Base-by-base conservation (phyloP, 2,329 filamentous ascomycete species). In the Fusarium mangiferae region DNA sequence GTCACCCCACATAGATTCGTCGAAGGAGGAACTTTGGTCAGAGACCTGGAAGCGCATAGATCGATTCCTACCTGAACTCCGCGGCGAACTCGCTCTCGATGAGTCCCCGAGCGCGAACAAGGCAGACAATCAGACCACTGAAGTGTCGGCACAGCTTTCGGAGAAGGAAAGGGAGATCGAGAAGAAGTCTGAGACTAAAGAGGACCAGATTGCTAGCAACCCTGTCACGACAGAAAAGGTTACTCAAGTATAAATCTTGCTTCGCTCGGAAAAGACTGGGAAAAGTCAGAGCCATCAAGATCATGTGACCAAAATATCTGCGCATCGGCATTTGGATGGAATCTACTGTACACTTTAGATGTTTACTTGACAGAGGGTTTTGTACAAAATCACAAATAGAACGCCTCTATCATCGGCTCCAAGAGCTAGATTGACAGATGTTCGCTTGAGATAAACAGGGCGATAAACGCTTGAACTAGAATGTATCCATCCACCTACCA, bases 21-120 rank as follows among this genome's bases (percentile, higher is more conserved):
- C 83, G 10, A 88, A 88, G 77, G 87, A 87, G 80, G 86, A 85
- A 78, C 84, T 91, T 24, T 92, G 86, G 89, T 84, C 82, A 20
- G 90, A 92, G 80, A 91, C 87, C 8, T 91, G 87, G 90, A 91
- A 91, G 78, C 85, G 90, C 38, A 89, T 92, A 68, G 90, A 92
- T 76, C 85, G 90, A 18, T 92, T 92, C 80, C 75, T 92, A 59
- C 90, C 90, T 0, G 89, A 91, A 58, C 78, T 92, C 57, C 85
- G 86, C 58, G 86, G 82, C 48, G 90, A 92, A 60, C 79, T 92
- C 51, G 86, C 86, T 38, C 78, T 90, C 12, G 89, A 91, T 62
- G 86, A 84, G 42, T 61, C 76, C 15, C 42, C 58, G 11, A 62
- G 52, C 33, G 68, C 73, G 59, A 64, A 67, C 28, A 64, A 62